Conservation (phyloP, 73 alveolate species). For the Urostyla sp. region DNA sequence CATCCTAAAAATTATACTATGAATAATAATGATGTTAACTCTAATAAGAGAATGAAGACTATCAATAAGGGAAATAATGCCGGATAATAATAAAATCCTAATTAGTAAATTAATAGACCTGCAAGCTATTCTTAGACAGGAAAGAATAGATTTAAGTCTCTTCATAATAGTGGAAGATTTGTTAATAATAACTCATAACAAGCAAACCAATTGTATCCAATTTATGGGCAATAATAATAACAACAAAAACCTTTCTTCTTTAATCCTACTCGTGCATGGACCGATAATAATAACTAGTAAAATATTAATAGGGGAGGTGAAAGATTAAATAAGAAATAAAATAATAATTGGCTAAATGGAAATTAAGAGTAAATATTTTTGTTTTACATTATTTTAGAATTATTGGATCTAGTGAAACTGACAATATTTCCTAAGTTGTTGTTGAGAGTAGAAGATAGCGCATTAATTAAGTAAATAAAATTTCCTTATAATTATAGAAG, state of each 20-base stretch:
- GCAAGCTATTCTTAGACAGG: too few species aligned
- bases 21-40: neutral
- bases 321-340: too few species aligned
- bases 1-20: neutral
- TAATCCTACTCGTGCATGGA: constrained; percentile 57
- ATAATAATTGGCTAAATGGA: too few species aligned
- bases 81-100: too few species aligned
- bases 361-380: too few species aligned
- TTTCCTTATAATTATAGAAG: too few species aligned
- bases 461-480: too few species aligned
- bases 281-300: constrained; percentile 12
- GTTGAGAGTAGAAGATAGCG: too few species aligned
- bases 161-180: constrained; percentile 53
- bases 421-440: too few species aligned
- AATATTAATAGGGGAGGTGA: constrained; percentile 23
- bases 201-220: constrained; percentile 31
- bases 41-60: constrained; percentile 25
- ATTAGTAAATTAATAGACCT: too few species aligned
- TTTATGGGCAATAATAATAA: neutral
- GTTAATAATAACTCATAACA: constrained; percentile 41
- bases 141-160: constrained; percentile 43
- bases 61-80: constrained; percentile 44
- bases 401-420: too few species aligned
- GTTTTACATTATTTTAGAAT: too few species aligned
- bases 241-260: neutral